These are phyloP conservation scores for Neurospora sp. DNA, from an alignment of 495 filamentous ascomycete species.

Conservation along the genomic window DNA sequence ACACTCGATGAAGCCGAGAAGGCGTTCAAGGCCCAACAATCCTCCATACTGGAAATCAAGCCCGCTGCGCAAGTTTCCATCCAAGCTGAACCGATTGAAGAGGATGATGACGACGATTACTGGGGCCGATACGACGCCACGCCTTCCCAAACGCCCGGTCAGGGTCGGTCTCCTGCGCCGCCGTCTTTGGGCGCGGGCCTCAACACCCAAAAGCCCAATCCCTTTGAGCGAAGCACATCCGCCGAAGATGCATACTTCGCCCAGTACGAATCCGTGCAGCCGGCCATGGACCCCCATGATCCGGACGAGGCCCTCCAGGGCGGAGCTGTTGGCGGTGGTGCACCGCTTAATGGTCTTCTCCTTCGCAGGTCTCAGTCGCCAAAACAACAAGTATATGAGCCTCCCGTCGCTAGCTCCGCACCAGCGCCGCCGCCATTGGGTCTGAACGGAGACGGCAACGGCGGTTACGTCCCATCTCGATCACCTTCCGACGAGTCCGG, in stretches of 20 bases:
- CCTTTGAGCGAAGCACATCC: conserved; percentile 21
- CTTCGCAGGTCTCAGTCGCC: not conserved
- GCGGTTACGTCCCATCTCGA: not conserved
- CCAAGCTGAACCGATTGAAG: conserved; percentile 29
- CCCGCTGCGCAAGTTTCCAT: not conserved
- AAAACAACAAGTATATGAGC: not conserved
- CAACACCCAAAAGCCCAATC: conserved; percentile 20
- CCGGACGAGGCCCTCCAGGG: conserved; percentile 42
- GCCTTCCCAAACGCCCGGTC: conserved; percentile 62
- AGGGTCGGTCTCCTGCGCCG: conserved; percentile 51
- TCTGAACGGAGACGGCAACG: conserved; percentile 7
- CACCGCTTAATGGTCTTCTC: not conserved
- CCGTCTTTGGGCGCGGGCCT: not conserved
- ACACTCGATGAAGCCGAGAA: conserved; percentile 35
- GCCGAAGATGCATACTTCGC: conserved; percentile 73
- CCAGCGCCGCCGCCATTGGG: conserved; percentile 28
- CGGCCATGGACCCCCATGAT: conserved; percentile 83
- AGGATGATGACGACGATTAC: conserved; percentile 83
- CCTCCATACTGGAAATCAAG: conserved; percentile 7
- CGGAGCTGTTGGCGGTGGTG: not conserved
- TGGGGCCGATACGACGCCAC: conserved; percentile 92
- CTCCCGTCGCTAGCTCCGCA: not conserved
- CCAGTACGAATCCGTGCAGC: conserved; percentile 81
- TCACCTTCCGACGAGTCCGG: not conserved
- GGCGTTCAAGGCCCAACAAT: conserved; percentile 25